phyloP scores from a whole-genome alignment of 768 basidiomycete genomes.

The Tulasnella sp. region DNA sequence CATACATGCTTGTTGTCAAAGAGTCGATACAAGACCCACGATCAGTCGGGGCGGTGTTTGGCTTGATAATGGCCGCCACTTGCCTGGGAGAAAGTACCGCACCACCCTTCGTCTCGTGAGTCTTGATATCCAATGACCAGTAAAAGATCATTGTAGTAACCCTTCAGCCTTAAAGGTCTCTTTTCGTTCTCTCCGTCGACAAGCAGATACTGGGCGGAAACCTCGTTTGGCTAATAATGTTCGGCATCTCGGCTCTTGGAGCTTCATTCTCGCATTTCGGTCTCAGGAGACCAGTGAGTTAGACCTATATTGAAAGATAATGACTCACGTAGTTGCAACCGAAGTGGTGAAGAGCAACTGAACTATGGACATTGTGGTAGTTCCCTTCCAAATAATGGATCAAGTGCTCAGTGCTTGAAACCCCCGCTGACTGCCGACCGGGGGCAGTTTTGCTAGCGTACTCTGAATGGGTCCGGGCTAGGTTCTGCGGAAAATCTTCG shows the following conservation, averaged over 20 bases:
- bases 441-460: no score
- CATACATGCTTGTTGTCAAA: constrained; percentile 60
- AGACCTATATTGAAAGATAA: not conserved
- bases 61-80: constrained; percentile 46
- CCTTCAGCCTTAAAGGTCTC: constrained; percentile 40
- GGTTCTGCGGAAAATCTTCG: no score
- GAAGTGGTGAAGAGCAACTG: no score
- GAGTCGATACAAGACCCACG: constrained; percentile 49
- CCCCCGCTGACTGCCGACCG: no score
- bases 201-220: constrained; percentile 50
- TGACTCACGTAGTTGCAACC: no score
- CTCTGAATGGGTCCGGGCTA: no score
- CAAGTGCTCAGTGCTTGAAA: no score
- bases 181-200: constrained; percentile 54
- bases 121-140: not conserved
- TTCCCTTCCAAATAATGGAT: no score
- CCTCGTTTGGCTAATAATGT: constrained; percentile 50
- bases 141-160: not conserved
- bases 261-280: not conserved
- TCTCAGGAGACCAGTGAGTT: not conserved
- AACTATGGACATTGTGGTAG: no score
- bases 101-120: constrained; percentile 57
- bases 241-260: not conserved
- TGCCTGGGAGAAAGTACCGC: constrained; percentile 53
- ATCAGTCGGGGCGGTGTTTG: constrained; percentile 59